Evolutionary conservation across 2,329 filamentous ascomycete genomes (phyloP), one percentile per base, ranked within the genome.

Genomic region (Emydomyces testavorans): DNA sequence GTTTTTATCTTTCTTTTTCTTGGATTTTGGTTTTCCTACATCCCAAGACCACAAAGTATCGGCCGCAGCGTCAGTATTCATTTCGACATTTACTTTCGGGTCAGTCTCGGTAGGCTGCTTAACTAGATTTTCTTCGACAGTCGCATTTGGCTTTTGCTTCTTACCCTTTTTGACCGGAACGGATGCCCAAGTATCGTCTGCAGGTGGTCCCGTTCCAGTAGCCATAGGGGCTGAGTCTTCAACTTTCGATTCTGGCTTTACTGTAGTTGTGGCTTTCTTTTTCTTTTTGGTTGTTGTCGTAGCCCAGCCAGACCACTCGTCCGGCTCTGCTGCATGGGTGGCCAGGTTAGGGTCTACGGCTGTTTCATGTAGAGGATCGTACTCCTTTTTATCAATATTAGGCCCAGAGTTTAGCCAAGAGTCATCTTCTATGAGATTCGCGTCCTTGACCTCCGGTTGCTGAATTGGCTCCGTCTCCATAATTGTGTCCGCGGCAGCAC

Each of bases 341-440:
- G 20, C 24, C 11, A 37, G 32, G 23, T 42, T 46, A 2, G 24
- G n/a, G 2, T n/a, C 16, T 23, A 36, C 43, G 23, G 31, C 26
- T 21, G 50, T 10, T 5, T 51, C 49, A 10, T 50, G 46, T 28
- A 41, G 15, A 15, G 15, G 7, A 13, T 42, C 39, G 15, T 48
- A 36, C 11, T 20, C 46, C 48, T 50, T 56, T 10, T 49, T 49
- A 34, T 55, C 54, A 6, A 42, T 36, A 21, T 46, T 40, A 13
- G 28, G 10, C 13, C 11, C 13, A 34, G 15, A 31, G 29, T 10
- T 35, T 35, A 65, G 66, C 41, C 64, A 58, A 41, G 62, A 71
- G 52, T 72, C 73, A 54, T 70, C 69, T 24, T 67, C 66, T 44
- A 71, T n/a, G n/a, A n/a, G n/a, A n/a, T n/a, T n/a, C n/a, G n/a